Evolutionary conservation across 2,329 filamentous ascomycete genomes (phyloP).

Genomic region (Sclerotinia borealis): DNA sequence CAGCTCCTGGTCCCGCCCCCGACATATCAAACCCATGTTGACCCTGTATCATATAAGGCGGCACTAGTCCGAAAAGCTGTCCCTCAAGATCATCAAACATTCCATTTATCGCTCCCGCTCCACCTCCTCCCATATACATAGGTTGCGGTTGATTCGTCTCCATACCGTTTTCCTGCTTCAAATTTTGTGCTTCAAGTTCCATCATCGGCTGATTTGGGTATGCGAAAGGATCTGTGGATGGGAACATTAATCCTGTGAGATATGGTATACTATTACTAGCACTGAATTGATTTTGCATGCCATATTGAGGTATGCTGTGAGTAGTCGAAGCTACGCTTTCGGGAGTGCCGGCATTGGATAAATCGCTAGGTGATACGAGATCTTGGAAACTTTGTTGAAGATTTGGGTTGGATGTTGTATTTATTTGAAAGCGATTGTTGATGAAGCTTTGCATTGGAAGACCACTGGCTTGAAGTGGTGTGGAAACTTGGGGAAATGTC

Average conservation of each 20-base stretch:
- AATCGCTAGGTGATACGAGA: constrained; percentile 23
- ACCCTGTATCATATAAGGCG: constrained; percentile 52
- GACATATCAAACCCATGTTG: constrained; percentile 23
- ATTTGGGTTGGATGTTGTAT: constrained; percentile 26
- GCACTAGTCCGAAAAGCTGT: constrained; percentile 64
- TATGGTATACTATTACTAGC: constrained; percentile 47
- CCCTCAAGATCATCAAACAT: constrained; percentile 60
- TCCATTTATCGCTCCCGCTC: constrained; percentile 19
- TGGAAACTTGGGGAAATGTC: constrained; percentile 28
- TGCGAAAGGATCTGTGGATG: constrained; percentile 68
- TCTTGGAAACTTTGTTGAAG: constrained; percentile 28
- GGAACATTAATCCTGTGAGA: constrained; percentile 74
- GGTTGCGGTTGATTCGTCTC: constrained; percentile 11
- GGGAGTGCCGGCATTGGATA: constrained; percentile 27
- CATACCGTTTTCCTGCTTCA: constrained; percentile 23
- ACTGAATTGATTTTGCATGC: constrained; percentile 33
- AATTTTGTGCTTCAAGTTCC: constrained; percentile 41
- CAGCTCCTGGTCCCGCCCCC: background rate
- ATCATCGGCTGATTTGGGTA: constrained; percentile 71
- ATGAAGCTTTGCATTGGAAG: constrained; percentile 17
- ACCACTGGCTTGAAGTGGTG: constrained; percentile 22
- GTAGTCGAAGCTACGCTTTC: constrained; percentile 22
- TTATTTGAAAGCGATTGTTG: constrained; percentile 21
- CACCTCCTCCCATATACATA: constrained; percentile 28
- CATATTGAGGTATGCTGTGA: constrained; percentile 18